These are phyloP conservation scores for Tolypocladium paradoxum DNA, from an alignment of 2,329 filamentous ascomycete species.

Conservation along the genomic window DNA sequence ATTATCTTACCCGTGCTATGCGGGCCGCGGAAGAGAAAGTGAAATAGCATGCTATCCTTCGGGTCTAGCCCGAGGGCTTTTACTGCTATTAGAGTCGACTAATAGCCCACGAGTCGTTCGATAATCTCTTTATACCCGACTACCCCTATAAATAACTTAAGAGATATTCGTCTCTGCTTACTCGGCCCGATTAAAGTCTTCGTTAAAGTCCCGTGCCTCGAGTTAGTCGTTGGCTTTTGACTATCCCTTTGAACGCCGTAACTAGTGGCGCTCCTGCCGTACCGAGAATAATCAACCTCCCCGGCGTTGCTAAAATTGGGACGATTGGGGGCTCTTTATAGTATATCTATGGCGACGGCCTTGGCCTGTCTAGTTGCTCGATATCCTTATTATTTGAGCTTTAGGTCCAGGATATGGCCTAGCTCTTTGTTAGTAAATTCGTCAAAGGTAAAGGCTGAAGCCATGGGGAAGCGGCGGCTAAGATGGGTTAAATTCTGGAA, in stretches of 20 bases:
- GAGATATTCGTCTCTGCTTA: conserved; percentile 29
- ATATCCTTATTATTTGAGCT: not conserved
- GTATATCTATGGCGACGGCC: not conserved
- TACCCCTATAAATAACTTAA: conserved; percentile 43
- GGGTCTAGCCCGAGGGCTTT: conserved; percentile 13
- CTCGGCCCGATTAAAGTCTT: conserved; percentile 41
- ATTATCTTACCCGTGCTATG: conserved; percentile 66
- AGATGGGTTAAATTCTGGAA: conserved; percentile 63
- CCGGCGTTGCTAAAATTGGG: conserved; percentile 68
- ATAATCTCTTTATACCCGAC: conserved; percentile 49
- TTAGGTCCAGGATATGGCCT: too few species aligned
- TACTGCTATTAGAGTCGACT: conserved; percentile 38
- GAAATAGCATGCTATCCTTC: conserved; percentile 45
- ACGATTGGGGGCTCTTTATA: conserved; percentile 32
- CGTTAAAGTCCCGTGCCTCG: conserved; percentile 67
- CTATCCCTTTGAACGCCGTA: conserved; percentile 6
- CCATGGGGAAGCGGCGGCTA: conserved; percentile 51
- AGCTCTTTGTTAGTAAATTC: too few species aligned
- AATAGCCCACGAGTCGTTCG: conserved; percentile 32
- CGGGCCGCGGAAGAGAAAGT: conserved; percentile 55
- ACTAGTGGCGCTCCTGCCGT: conserved; percentile 32
- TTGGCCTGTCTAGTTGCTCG: not conserved
- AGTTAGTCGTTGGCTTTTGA: conserved; percentile 40
- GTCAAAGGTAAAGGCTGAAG: conserved; percentile 50
- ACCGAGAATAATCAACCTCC: conserved; percentile 55